A percentile compares a stretch with the other conserved stretches of the same genome.
Evolutionary conservation across 345 rosid genomes (phyloP).

Genomic region (Barbarea vulgaris): DNA sequence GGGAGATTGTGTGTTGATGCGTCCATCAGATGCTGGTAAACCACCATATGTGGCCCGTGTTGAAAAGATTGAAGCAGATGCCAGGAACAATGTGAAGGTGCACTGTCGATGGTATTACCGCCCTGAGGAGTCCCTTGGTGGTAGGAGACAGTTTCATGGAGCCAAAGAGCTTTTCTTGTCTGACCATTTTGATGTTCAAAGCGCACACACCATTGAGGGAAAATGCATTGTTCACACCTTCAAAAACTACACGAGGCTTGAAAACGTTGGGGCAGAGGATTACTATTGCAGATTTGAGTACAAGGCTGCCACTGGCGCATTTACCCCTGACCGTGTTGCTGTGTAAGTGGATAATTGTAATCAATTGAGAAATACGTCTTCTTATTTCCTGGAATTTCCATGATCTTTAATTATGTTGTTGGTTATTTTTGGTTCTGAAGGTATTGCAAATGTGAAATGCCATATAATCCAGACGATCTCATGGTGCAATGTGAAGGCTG

Average conservation of each 20-base stretch:
- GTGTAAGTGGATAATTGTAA: constrained; percentile 56
- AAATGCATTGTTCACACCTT: constrained; percentile 82
- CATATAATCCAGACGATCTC: constrained; percentile 82
- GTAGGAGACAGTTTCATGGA: constrained; percentile 86
- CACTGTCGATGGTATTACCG: constrained; percentile 83
- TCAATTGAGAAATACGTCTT: neutral
- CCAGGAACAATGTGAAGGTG: constrained; percentile 72
- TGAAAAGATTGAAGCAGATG: constrained; percentile 83
- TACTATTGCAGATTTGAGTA: constrained; percentile 81
- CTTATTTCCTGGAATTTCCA: neutral
- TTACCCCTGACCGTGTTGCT: constrained; percentile 85
- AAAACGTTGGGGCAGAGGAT: constrained; percentile 84
- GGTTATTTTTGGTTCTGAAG: constrained; percentile 45
- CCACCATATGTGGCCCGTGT: constrained; percentile 82
- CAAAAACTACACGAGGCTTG: constrained; percentile 82
- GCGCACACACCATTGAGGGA: constrained; percentile 84
- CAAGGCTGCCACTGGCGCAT: constrained; percentile 80
- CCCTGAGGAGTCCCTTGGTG: constrained; percentile 89
- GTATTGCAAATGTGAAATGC: constrained; percentile 93
- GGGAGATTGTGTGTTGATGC: constrained; percentile 84
- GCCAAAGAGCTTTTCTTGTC: constrained; percentile 81
- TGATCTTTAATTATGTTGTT: neutral
- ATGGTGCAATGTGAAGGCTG: constrained; percentile 92
- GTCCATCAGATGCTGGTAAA: constrained; percentile 77
- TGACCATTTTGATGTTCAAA: constrained; percentile 74